These are phyloP conservation scores for Pisolithus microcarpus DNA, from an alignment of 768 basidiomycete species.

Conservation along the genomic window DNA sequence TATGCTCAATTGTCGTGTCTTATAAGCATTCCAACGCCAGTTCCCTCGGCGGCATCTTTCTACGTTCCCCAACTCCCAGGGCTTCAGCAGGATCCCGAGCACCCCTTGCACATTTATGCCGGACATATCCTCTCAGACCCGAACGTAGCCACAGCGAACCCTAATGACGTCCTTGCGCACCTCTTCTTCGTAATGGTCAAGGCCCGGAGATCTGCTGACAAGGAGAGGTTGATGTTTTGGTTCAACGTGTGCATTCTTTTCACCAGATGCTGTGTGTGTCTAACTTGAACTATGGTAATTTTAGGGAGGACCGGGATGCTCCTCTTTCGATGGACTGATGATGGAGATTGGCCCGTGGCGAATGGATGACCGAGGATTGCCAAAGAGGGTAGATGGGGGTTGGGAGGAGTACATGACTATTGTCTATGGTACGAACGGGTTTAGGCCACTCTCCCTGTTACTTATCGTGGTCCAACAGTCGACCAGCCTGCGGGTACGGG, in stretches of 20 bases:
- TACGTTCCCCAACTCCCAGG: constrained; percentile 74
- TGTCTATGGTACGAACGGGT: constrained; percentile 67
- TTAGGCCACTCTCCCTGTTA: constrained; percentile 1
- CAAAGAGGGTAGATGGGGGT: constrained; percentile 73
- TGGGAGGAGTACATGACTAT: constrained; percentile 98
- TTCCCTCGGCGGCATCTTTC: constrained; percentile 76
- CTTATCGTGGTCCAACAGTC: constrained; percentile 43
- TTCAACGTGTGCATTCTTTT: constrained; percentile 63
- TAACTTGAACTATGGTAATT: background rate
- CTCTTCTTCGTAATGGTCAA: constrained; percentile 87
- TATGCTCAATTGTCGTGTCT: background rate
- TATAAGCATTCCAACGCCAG: constrained; percentile 28
- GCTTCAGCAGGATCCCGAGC: constrained; percentile 61
- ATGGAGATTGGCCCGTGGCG: constrained; percentile 98
- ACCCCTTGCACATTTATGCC: constrained; percentile 73
- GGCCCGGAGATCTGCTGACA: constrained; percentile 83
- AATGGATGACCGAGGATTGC: constrained; percentile 62
- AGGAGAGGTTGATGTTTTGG: constrained; percentile 89
- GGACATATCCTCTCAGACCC: constrained; percentile 84
- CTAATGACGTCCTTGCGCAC: constrained; percentile 65
- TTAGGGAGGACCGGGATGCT: constrained; percentile 95
- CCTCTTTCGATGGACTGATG: constrained; percentile 94
- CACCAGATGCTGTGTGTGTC: background rate
- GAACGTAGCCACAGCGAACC: constrained; percentile 38
- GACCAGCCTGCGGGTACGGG: constrained; percentile 98